These are phyloP conservation scores for Scedosporium boydii DNA, from an alignment of 2,329 filamentous ascomycete species.

Conservation along the genomic window DNA sequence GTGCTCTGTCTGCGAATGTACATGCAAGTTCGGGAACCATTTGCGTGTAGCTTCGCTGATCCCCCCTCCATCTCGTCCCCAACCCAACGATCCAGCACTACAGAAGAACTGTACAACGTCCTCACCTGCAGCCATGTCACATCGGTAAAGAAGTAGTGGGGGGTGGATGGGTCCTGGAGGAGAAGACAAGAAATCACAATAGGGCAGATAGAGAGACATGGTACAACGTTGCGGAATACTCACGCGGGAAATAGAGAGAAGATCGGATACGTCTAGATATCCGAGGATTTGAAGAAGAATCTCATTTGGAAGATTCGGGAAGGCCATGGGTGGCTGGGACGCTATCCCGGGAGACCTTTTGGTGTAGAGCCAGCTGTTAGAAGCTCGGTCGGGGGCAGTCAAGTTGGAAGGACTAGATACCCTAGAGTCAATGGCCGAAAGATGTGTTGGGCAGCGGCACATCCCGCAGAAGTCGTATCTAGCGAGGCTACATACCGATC, in stretches of 20 bases:
- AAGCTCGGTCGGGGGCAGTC: not conserved
- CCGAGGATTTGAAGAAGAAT: conserved; percentile 45
- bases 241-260: conserved; percentile 47
- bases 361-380: not conserved
- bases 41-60: not conserved
- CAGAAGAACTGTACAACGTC: no score
- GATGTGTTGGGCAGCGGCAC: not conserved
- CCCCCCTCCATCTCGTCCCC: not conserved
- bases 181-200: not conserved
- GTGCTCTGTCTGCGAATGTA: not conserved
- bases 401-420: not conserved
- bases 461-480: not conserved
- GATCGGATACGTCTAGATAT: conserved; percentile 47
- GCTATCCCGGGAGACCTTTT: not conserved
- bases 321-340: not conserved
- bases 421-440: not conserved
- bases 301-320: conserved; percentile 41
- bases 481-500: not conserved
- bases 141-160: no score
- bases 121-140: no score
- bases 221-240: conserved; percentile 15
- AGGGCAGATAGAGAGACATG: no score
- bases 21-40: not conserved
- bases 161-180: not conserved
- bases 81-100: not conserved